Evolutionary conservation across 2,329 filamentous ascomycete genomes (phyloP), one percentile per base, ranked within the genome.

Genomic region (Teratosphaeria viscida): DNA sequence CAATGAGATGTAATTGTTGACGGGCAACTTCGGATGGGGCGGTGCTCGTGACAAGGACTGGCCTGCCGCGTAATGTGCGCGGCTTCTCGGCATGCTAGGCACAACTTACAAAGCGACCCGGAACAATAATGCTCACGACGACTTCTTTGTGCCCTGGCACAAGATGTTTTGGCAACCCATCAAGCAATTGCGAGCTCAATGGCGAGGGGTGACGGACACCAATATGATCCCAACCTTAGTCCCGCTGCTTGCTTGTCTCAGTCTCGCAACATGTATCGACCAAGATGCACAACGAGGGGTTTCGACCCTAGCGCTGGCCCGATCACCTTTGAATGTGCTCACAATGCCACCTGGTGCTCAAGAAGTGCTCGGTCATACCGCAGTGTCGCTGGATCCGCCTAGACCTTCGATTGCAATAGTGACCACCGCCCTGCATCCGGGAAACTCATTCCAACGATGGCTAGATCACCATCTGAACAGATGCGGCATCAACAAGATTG

Each of bases 341-440:
- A n/a, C 2, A 43, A 12, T 16, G 5, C 16, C 37, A 43, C 37
- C 12, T 43, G 37, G 16, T 16, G 37, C 37, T 43, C 37, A 43
- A 43, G 37, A 43, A 43, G 37, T 43, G 37, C 37, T 43, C 16
- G 37, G 37, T 14, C 37, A 43, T 10, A 43, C 5, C 37, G 37
- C 12, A 43, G 7, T 5, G 12, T 14, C 37, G 12, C 12, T 5
- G 2, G 5, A 5, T 12, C 12, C 11, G 37, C 37, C 5, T 43
- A 43, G 11, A 5, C 37, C 37, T 43, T 43, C 16, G 37, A 57
- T 53, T 6, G 56, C 56, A 26, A 57, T 57, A n/a, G 35, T 49
- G 29, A 57, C 56, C n/a, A 57, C 56, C 12, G 35, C 52, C 43
- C 19, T 57, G 16, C 56, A 37, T 14, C 56, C 56, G 8, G 56